phyloP scores from a whole-genome alignment of 2,329 filamentous ascomycete genomes.

The Ophiocordyceps camponoti-rufipedis region DNA sequence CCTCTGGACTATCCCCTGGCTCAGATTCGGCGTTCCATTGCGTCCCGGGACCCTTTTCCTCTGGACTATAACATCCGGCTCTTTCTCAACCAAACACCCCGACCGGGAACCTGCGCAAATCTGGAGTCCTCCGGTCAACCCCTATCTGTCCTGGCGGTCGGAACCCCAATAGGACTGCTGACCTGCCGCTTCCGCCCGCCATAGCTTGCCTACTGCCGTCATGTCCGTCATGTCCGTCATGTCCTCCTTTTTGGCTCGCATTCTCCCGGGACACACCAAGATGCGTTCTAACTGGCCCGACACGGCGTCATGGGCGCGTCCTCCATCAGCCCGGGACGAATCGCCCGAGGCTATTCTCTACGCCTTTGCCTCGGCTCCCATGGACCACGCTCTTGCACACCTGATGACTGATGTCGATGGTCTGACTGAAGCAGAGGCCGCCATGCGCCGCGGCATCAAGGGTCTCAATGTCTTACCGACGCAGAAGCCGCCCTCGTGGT shows the following conservation, averaged over 20 bases:
- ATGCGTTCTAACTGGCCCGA: not conserved
- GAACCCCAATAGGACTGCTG: not conserved
- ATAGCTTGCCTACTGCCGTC: not conserved
- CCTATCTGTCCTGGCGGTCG: not conserved
- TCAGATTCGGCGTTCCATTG: too few species aligned
- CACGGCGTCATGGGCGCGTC: constrained; percentile 3
- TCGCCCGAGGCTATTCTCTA: constrained; percentile 6
- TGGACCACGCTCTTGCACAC: constrained; percentile 5
- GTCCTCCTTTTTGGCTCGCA: not conserved
- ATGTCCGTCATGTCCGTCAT: not conserved
- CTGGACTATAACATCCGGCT: too few species aligned
- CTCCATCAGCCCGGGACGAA: constrained; percentile 3
- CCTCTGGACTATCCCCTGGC: too few species aligned
- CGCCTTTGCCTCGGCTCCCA: constrained; percentile 6
- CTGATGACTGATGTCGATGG: constrained; percentile 7
- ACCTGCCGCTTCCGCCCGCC: not conserved
- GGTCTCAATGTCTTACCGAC: constrained; percentile 9
- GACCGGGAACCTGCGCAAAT: not conserved
- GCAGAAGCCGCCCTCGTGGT: constrained; percentile 9
- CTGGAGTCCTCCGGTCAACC: not conserved
- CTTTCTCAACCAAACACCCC: too few species aligned
- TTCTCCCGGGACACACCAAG: not conserved
- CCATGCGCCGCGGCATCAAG: constrained; percentile 5
- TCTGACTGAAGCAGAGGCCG: constrained; percentile 7
- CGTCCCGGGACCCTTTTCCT: too few species aligned